Evolutionary conservation across 306 rosid genomes (phyloP), one percentile per base, ranked within the genome.

Genomic region (Cicer chorassanicum): DNA sequence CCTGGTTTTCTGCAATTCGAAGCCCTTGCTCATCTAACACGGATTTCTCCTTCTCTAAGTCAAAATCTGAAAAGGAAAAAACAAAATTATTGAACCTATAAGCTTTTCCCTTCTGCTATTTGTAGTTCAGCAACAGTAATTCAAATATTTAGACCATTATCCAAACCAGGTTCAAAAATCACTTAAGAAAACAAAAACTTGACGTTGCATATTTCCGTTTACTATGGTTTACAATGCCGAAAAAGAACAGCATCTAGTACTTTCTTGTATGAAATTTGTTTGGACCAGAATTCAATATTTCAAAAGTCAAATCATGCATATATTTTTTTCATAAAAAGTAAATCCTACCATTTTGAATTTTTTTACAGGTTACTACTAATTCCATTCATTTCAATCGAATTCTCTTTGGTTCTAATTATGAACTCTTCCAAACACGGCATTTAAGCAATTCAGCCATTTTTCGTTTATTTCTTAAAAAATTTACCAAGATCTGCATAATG

Each of bases 11-110:
- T 3, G 96, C 95, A 76, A 94, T 92, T 59, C 90, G 88, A 73
- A 92, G 92, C 80, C 99, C 98, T 81, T 94, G 99, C 64, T 92
- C 98, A 84, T 94, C 99, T 89, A 94, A 66, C 36, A 87, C 68
- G 7, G 88, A 82, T 79, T 89, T 92, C 85, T 92, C 99, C 88
- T 87, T 92, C 92, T 94, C 99, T 76, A 92, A 84, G 78, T 94
- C 97, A 84, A 94, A 94, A 63, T 90, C 97, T 94, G 89, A n/a
- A 55, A 70, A 63, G 9, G 38, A 50, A 9, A 60, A 77, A 18
- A 56, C 1, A 39, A 24, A 19, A 82, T 6, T 4, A n/a, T 59
- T 51, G 63, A 54, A 65, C 71, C 9, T 8, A 21, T 14, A 75
- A 34, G 14, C 2, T 2, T 56, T 40, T 62, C 48, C 34, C 38